Conservation (phyloP, 805 yeast species). For the Cyberlindnera suaveolens region DNA sequence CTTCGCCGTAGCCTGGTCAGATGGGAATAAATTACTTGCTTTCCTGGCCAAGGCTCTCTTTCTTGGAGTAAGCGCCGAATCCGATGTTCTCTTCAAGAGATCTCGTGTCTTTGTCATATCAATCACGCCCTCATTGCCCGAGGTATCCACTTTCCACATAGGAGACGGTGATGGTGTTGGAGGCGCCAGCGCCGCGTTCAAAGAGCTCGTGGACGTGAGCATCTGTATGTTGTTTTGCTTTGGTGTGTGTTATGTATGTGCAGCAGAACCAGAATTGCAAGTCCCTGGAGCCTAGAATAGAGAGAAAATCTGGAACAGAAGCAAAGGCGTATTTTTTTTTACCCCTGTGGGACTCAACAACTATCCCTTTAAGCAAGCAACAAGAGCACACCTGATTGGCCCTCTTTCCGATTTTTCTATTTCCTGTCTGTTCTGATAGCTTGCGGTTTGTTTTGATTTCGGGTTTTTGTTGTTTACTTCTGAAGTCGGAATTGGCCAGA, state of each 20-base stretch:
- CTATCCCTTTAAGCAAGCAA: too few relatives aligned
- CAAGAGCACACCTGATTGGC: too few relatives aligned
- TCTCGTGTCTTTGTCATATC: conserved; percentile 20
- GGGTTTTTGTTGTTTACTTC: background rate
- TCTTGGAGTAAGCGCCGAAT: conserved; percentile 16
- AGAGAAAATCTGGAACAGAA: too few relatives aligned
- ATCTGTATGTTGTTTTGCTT: background rate
- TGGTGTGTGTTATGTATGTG: too few relatives aligned
- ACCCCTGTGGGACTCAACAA: too few relatives aligned
- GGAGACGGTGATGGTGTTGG: background rate
- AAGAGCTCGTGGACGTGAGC: background rate
- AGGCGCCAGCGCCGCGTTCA: conserved; percentile 2
- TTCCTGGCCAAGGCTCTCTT: conserved; percentile 20
- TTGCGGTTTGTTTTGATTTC: conserved; percentile 5
- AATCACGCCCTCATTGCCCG: conserved; percentile 8
- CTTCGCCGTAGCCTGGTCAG: background rate
- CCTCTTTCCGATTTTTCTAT: too few relatives aligned
- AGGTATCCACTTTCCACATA: conserved; percentile 1
- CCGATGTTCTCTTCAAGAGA: conserved; percentile 17
- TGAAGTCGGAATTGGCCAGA: too few relatives aligned
- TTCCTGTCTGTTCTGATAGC: background rate
- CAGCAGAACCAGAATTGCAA: too few relatives aligned
- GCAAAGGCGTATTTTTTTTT: too few relatives aligned
- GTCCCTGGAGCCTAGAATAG: too few relatives aligned
- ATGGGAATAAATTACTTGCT: conserved; percentile 1